Evolutionary conservation across 495 filamentous ascomycete genomes (phyloP).

Genomic region (Aspergillus heteromorphus): DNA sequence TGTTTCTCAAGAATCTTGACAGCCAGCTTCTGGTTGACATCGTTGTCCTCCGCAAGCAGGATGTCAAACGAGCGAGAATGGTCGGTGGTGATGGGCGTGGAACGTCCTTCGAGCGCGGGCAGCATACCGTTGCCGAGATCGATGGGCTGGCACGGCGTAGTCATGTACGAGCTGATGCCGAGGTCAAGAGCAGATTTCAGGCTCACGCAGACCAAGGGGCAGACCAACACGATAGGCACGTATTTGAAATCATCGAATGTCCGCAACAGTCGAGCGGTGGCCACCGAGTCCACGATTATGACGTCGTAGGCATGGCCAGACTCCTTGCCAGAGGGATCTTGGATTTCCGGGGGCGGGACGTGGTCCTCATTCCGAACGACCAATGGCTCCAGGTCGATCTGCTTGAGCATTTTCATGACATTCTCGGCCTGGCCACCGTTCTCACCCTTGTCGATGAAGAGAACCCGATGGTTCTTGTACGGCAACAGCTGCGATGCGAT

Average conservation of each 20-base stretch:
- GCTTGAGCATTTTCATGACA: conserved; percentile 73
- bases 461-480: conserved; percentile 81
- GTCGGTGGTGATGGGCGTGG: conserved; percentile 85
- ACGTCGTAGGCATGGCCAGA: conserved; percentile 79
- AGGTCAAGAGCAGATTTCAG: conserved; percentile 93
- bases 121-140: conserved; percentile 98
- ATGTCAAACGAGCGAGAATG: conserved; percentile 96
- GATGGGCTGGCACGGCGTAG: conserved; percentile 89
- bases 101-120: conserved; percentile 91
- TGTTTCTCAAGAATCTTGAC: conserved; percentile 98
- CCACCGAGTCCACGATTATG: conserved; percentile 92
- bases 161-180: conserved; percentile 98
- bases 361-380: conserved; percentile 65
- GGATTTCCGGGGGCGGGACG: conserved; percentile 55
- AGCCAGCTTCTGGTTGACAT: conserved; percentile 92
- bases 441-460: conserved; percentile 92
- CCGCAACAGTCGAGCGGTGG: conserved; percentile 77
- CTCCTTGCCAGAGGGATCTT: conserved; percentile 50
- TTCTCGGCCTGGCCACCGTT: conserved; percentile 67
- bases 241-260: conserved; percentile 95
- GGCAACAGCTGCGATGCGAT: conserved; percentile 81
- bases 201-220: conserved; percentile 84
- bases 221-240: conserved; percentile 90
- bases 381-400: conserved; percentile 74
- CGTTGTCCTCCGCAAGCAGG: conserved; percentile 93